Base-by-base conservation (phyloP, 2,329 filamentous ascomycete species). In the Cordyceps cicadae region DNA sequence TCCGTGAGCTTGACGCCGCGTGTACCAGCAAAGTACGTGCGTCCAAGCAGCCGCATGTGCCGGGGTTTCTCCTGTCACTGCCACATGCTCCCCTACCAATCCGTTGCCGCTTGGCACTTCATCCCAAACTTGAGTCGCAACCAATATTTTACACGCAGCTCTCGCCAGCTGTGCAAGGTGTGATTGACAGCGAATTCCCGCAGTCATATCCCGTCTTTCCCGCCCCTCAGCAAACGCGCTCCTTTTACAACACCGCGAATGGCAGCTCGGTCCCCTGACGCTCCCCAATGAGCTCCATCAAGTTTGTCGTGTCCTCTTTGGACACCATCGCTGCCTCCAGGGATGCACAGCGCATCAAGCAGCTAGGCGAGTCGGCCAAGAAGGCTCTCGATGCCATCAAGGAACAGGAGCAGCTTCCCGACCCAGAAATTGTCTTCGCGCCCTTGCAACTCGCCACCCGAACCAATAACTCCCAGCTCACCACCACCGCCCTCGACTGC, bases 231-330 rank as follows among this genome's bases (percentile, higher is more conserved):
- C 17, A 49, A 29, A 9, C 8, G n/a, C 43, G 43, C 43, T 34
- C 29, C 57, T 5, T 26, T 26, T 14, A 52, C 49, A 26, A 19
- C 52, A 9, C 61, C 49, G 50, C 79, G 78, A 73, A 81, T 81
- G 79, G 73, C 76, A 72, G 67, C 73, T 74, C 68, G 72, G 64
- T 66, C 63, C 66, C 67, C 67, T 65, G 68, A 68, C 71, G 78
- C 69, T 82, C 85, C 71, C 88, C 85, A 67, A 88, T 96, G 79
- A 96, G 88, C 81, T 97, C 94, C 67, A 87, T 96, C 69, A 92
- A 97, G 69, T 99, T 99, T 73, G 91, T 99, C 69, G 87, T 95
- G 70, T 92, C 90, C 70, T 93, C 94, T 45, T 79, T 99, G 71
- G 94, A 97, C 79, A 87, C 87, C 71, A 97, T 99, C 70, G 90